Conservation (phyloP, 331 rosid genomes). For the Prunus yedoensis region DNA sequence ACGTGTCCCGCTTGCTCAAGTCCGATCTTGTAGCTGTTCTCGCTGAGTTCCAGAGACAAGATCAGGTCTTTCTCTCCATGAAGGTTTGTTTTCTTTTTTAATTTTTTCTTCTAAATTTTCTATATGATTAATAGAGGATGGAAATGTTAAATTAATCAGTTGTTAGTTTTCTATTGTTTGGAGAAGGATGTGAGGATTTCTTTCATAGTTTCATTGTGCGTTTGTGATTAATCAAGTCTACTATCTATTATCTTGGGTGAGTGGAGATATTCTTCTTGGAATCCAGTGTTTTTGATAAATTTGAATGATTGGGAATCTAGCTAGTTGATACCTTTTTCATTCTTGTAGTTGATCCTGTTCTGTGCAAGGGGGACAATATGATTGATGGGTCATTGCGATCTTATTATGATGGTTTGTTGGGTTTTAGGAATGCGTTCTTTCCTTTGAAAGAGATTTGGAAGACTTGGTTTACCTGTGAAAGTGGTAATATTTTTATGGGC, state of each 20-base stretch:
- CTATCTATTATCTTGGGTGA: neutral
- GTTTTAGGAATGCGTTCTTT: no score
- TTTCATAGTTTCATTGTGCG: neutral
- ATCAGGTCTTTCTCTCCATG: slow-evolving; percentile 76
- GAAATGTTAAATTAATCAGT: neutral
- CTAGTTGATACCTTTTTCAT: no score
- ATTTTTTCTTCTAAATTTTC: neutral
- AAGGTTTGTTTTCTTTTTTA: slow-evolving; percentile 38
- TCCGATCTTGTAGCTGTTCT: slow-evolving; percentile 90
- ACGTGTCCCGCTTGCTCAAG: slow-evolving; percentile 84
- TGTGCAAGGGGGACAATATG: no score
- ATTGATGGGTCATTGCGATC: no score
- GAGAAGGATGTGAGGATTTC: neutral
- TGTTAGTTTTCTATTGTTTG: neutral
- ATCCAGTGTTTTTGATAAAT: no score
- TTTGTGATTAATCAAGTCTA: neutral
- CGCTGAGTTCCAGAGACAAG: slow-evolving; percentile 78
- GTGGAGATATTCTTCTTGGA: no score
- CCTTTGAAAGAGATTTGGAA: no score
- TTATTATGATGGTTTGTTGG: no score
- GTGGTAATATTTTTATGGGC: no score
- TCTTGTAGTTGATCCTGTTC: no score
- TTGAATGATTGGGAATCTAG: no score
- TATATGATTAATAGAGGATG: neutral
- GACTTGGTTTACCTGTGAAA: no score